phyloP scores from a whole-genome alignment of 306 rosid genomes.

The Prosopis cineraria region DNA sequence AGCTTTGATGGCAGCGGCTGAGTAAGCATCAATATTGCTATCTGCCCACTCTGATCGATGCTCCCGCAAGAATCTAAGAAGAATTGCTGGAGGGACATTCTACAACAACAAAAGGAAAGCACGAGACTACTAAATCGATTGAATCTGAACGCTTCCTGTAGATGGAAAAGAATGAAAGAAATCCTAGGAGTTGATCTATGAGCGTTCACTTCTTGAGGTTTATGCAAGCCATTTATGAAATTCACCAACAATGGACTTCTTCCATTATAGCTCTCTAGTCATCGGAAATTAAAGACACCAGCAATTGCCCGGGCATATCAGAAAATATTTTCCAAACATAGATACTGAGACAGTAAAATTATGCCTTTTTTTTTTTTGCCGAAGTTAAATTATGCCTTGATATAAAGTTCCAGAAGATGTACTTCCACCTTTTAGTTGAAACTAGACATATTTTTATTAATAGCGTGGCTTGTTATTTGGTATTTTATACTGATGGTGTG shows the following conservation, averaged over 20 bases:
- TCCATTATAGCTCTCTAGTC: background rate
- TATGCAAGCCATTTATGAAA: background rate
- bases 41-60: slow-evolving; percentile 99
- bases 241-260: background rate
- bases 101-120: slow-evolving; percentile 35
- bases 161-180: background rate
- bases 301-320: background rate
- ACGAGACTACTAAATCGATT: slow-evolving; percentile 19
- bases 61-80: slow-evolving; percentile 88
- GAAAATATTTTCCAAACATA: background rate
- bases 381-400: too few species aligned
- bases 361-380: too few species aligned
- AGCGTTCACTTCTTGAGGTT: background rate
- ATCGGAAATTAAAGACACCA: background rate
- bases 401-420: background rate
- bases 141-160: background rate
- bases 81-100: slow-evolving; percentile 98
- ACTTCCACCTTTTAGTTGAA: background rate
- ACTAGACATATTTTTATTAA: too few species aligned
- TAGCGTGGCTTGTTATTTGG: too few species aligned
- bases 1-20: slow-evolving; percentile 89
- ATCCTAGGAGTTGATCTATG: too few species aligned
- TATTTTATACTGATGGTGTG: too few species aligned
- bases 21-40: slow-evolving; percentile 94
- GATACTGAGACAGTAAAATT: background rate